Evolutionary conservation across 306 rosid species (phyloP).

Genomic region (Cucurbita maxima): DNA sequence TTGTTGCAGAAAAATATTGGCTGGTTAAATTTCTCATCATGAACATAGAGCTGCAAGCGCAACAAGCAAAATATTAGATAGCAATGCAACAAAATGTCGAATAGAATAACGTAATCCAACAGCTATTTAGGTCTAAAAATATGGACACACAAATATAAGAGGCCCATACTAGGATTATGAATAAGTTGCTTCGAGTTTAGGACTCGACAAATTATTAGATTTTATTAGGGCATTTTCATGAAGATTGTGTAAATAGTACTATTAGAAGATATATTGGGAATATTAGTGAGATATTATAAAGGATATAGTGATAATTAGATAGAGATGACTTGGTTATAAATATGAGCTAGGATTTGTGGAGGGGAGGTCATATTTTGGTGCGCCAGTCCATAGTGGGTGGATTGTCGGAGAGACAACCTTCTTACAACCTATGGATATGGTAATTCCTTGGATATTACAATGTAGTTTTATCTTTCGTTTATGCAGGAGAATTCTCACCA

Average conservation of each 20-base stretch:
- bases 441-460: neutral
- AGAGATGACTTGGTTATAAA: neutral
- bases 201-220: too few relatives aligned
- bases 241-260: too few relatives aligned
- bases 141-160: neutral
- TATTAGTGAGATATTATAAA: too few relatives aligned
- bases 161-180: too few relatives aligned
- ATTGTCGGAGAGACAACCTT: neutral
- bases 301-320: too few relatives aligned
- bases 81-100: neutral
- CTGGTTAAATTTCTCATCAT: slow-evolving; percentile 81
- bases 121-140: neutral
- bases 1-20: slow-evolving; percentile 96
- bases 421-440: neutral
- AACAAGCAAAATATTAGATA: neutral
- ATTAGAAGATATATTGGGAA: too few relatives aligned
- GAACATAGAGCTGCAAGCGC: slow-evolving; percentile 57
- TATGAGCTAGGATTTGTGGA: neutral
- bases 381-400: neutral
- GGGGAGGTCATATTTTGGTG: neutral
- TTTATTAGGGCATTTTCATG: neutral
- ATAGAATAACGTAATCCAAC: neutral
- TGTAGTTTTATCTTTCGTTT: neutral
- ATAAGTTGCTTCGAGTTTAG: too few relatives aligned
- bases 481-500: neutral